Evolutionary conservation across 2,329 filamentous ascomycete genomes (phyloP).

Genomic region (Juglanconis sp.): DNA sequence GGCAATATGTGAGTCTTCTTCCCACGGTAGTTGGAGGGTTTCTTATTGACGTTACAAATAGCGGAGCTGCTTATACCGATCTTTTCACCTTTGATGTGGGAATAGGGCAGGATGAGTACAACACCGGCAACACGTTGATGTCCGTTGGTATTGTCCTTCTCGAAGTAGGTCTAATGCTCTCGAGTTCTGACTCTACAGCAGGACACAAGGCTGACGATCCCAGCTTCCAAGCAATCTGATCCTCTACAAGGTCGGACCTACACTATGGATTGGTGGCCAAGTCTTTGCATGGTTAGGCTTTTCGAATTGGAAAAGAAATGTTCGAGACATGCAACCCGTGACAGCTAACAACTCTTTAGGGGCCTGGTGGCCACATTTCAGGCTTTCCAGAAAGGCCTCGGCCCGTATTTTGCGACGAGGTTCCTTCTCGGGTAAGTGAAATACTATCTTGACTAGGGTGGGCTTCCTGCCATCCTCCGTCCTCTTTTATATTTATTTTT

Average conservation of each 20-base stretch:
- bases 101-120: slow-evolving; percentile 49
- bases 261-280: slow-evolving; percentile 35
- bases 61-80: slow-evolving; percentile 49
- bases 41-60: not conserved
- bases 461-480: too few species aligned
- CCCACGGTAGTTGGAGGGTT: not conserved
- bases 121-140: slow-evolving; percentile 49
- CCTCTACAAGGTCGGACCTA: slow-evolving; percentile 29
- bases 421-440: slow-evolving; percentile 33
- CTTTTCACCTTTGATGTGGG: slow-evolving; percentile 45
- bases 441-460: slow-evolving; percentile 4
- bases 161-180: slow-evolving; percentile 23
- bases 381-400: slow-evolving; percentile 35
- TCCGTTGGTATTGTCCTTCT: slow-evolving; percentile 47
- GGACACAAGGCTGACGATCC: not conserved
- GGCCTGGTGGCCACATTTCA: slow-evolving; percentile 38
- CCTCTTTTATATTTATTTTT: too few species aligned
- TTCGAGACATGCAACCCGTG: not conserved
- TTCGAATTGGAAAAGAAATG: not conserved
- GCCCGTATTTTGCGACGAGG: slow-evolving; percentile 34
- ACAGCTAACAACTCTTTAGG: slow-evolving; percentile 6
- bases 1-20: slow-evolving; percentile 14
- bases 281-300: slow-evolving; percentile 29
- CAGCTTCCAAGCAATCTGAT: slow-evolving; percentile 27
- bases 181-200: not conserved